Evolutionary conservation across 345 rosid species (phyloP), one percentile per base, ranked within the genome.

Genomic region (Diplotaxis tenuifolia): DNA sequence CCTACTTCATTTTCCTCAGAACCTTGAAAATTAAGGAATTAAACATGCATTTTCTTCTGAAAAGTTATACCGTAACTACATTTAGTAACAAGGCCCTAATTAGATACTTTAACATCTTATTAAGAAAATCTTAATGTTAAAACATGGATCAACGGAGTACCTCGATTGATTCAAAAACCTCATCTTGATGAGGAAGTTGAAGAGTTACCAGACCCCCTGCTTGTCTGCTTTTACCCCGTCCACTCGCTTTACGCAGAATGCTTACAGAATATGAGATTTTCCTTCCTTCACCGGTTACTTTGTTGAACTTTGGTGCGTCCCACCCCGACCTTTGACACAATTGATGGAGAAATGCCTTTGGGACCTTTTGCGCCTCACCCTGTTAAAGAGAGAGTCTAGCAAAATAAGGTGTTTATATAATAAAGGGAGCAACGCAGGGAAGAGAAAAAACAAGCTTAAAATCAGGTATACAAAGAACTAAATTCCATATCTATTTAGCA

Each of bases 241-340:
- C 97, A 59, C 83, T 85, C 80, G 97, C 86, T 83, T 90, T 93
- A 68, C 98, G 98, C 40, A 89, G 76, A 69, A 93, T 82, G 81
- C 89, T 89, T 79, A 87, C 87, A 79, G 86, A 55, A 79, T 93
- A 93, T 11, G 78, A 80, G 77, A 85, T 78, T 28, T 68, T 65
- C 34, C 72, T 79, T 73, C 72, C 87, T 82, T 82, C 87, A 42
- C 70, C 80, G 18, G 62, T 70, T 42, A 88, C 59, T 80, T 91
- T 93, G 68, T 83, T 83, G 67, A 93, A 93, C 74, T 91, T 93
- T 10, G 98, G 98, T 63, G 98, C 96, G 71, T 88, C 91, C 97
- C 97, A 93, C 71, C 92, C 92, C 71, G 90, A 88, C 72, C 85
- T 84, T 83, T 91, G 97, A 82, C 98, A 93, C 73, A 93, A 72